These are phyloP conservation scores for Chytriomyces sp. DNA, from an alignment of 192 early-diverging fungal genomes.

Conservation along the genomic window DNA sequence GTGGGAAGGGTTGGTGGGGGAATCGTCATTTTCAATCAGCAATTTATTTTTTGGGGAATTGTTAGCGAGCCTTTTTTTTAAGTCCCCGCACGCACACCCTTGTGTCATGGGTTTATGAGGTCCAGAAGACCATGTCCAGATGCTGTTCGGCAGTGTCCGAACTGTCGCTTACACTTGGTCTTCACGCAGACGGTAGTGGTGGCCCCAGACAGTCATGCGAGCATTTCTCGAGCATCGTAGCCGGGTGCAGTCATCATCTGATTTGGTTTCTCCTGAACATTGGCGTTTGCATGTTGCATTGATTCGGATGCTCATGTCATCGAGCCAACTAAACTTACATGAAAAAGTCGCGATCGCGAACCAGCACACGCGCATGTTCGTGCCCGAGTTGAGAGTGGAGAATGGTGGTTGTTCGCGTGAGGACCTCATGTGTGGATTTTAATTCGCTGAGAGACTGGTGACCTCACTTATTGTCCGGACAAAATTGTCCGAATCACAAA, in stretches of 20 bases:
- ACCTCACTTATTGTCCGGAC: constrained; percentile 16
- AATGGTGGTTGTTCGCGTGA: background rate
- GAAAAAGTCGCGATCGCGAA: background rate
- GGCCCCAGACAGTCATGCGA: background rate
- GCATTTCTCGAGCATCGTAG: background rate
- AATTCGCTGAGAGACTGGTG: background rate
- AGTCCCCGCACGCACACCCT: too few relatives aligned
- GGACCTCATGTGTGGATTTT: background rate
- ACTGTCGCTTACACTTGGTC: background rate
- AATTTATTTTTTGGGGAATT: too few relatives aligned
- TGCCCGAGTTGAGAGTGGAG: constrained; percentile 7
- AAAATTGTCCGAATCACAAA: background rate
- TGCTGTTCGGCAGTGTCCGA: background rate
- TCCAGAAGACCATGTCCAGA: too few relatives aligned
- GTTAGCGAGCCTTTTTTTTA: too few relatives aligned
- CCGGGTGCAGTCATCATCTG: background rate
- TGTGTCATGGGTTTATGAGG: too few relatives aligned
- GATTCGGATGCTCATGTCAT: background rate
- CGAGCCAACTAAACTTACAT: background rate
- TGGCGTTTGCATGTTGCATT: constrained; percentile 19
- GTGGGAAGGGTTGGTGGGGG: too few relatives aligned
- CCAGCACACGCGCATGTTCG: background rate
- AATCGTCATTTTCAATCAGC: too few relatives aligned
- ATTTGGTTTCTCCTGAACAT: constrained; percentile 10
- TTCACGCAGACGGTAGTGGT: background rate